Conservation (phyloP, 495 filamentous ascomycete genomes). For the Aspergillus diversus region DNA sequence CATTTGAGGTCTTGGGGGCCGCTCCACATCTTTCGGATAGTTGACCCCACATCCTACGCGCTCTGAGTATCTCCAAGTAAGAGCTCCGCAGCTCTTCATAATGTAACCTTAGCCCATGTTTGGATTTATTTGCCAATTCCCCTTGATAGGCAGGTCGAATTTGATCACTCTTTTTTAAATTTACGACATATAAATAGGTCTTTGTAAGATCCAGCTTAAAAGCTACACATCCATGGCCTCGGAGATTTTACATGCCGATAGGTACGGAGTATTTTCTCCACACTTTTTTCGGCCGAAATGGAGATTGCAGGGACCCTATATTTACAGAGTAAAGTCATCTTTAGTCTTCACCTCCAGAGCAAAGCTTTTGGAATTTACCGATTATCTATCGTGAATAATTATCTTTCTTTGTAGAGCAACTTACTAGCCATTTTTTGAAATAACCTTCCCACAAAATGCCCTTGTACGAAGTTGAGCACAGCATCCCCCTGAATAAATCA, state of each 20-base stretch:
- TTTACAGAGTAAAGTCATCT: background rate
- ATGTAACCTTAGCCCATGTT: background rate
- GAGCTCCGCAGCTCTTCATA: too few relatives aligned
- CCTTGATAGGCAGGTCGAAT: background rate
- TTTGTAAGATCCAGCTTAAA: background rate
- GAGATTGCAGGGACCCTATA: background rate
- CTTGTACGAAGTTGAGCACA: constrained; percentile 40
- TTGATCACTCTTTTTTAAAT: background rate
- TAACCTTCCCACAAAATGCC: constrained; percentile 31
- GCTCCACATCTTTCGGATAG: too few relatives aligned
- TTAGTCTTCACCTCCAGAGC: background rate
- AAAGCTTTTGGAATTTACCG: background rate
- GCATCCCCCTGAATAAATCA: constrained; percentile 26
- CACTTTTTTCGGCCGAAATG: background rate
- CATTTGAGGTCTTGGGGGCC: too few relatives aligned
- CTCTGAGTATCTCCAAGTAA: too few relatives aligned
- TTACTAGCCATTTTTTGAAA: background rate
- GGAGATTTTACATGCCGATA: too few relatives aligned
- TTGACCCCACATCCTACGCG: too few relatives aligned
- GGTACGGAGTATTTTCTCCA: background rate
- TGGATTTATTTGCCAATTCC: background rate
- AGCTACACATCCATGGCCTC: background rate
- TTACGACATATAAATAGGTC: background rate
- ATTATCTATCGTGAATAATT: background rate
- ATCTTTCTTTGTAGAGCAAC: too few relatives aligned